phyloP scores from a whole-genome alignment of 257 asterid genomes.

The Nicotiana tabacum region DNA sequence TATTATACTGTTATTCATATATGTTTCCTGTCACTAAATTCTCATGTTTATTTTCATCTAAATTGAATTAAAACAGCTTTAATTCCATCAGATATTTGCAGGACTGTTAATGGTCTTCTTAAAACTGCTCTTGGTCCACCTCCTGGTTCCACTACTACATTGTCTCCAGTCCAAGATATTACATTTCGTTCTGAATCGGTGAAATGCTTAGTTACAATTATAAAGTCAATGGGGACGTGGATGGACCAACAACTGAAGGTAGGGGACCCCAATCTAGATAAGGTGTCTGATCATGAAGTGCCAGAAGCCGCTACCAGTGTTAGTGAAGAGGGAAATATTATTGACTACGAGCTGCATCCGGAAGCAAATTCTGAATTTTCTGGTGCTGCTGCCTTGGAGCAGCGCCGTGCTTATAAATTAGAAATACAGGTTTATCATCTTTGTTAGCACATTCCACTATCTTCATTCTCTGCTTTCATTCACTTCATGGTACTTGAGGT shows the following conservation, averaged over 20 bases:
- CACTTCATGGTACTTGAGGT: not conserved
- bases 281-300: constrained; percentile 50
- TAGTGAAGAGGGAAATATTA: constrained; percentile 53
- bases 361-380: constrained; percentile 66
- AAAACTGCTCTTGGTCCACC: constrained; percentile 98
- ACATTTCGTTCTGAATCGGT: constrained; percentile 98
- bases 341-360: constrained; percentile 65
- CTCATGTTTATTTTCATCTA: constrained; percentile 10
- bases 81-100: constrained; percentile 60
- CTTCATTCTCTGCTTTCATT: not conserved
- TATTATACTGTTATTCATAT: not conserved
- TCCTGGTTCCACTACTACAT: constrained; percentile 80
- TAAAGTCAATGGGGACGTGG: constrained; percentile 93
- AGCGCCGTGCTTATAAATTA: constrained; percentile 90
- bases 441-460: not conserved
- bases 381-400: constrained; percentile 83
- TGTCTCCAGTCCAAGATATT: constrained; percentile 87
- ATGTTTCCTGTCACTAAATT: not conserved
- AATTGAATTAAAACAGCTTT: constrained; percentile 30
- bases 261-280: constrained; percentile 54
- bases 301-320: constrained; percentile 36
- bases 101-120: constrained; percentile 95
- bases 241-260: constrained; percentile 95
- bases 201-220: constrained; percentile 80
- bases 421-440: constrained; percentile 73